Evolutionary conservation across 352 stramenopile species (phyloP), one percentile per base, ranked within the genome.

Genomic region (Phytophthora litchii): DNA sequence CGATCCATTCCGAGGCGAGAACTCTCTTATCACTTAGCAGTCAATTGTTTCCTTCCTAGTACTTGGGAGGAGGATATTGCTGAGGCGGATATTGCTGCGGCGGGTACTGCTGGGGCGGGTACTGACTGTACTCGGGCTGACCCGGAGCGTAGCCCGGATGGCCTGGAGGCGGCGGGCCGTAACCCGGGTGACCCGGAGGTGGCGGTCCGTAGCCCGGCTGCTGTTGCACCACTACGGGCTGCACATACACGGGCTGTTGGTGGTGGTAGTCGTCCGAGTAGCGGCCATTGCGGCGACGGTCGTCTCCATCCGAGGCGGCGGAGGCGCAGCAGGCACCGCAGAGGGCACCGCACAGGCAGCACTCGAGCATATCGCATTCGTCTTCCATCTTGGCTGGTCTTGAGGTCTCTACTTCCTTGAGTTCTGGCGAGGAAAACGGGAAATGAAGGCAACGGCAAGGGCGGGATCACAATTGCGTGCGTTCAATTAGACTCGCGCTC

Each of bases 331-430:
- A 93, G 42, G 82, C 80, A 37, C 77, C 83, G 54, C 84, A 93
- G 37, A 90, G 72, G 13, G 79, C 78, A 50, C 81, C 81, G 70
- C 83, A 91, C 57, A 90, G 65, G 60, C 78, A 87, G 74, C 79
- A 91, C 61, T 89, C 81, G 71, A 88, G 74, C 69, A 90, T 84
- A 46, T 93, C 84, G 47, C 82, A 91, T 46, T 78, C 79, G 56
- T 89, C 80, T 42, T 89, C 81, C 73, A 86, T 89, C 2, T 46
- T 50, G 12, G 34, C 29, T 43, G 6, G 17, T 41, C 13, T 36
- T 23, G 34, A 20, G 20, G 13, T 21, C 23, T 20, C 11, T 8
- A 19, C 48, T 21, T 17, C n/a, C 32, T 47, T 67, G 40, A 16
- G 29, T 27, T 12, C 4, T 8, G 23, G 16, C 19, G 32, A 17